These are phyloP conservation scores for Solanum habrochaites DNA, from an alignment of 257 asterid species.

Conservation along the genomic window DNA sequence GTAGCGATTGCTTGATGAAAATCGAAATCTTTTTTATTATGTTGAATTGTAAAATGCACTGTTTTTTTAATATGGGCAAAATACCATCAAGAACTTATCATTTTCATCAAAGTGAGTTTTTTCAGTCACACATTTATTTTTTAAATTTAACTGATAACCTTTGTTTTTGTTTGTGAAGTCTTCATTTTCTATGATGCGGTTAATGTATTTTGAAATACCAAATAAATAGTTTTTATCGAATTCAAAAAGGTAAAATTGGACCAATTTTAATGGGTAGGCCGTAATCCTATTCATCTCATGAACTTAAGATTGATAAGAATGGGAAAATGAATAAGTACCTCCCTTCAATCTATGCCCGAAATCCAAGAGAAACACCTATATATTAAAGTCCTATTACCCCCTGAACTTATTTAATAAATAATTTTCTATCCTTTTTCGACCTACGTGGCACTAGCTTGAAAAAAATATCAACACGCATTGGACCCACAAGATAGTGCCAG, in stretches of 20 bases:
- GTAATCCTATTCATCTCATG: no score
- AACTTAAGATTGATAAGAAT: not conserved
- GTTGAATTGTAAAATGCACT: rapidly evolving
- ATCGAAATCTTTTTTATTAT: not conserved
- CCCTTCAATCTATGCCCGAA: no score
- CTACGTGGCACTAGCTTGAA: no score
- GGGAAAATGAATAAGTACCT: not conserved
- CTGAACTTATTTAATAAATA: no score
- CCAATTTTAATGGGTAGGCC: not conserved
- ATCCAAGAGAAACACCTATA: no score
- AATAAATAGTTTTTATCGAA: not conserved
- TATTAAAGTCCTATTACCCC: no score
- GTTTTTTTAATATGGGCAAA: not conserved
- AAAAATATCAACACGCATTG: no score
- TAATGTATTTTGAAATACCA: not conserved
- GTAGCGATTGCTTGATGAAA: not conserved
- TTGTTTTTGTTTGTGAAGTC: not conserved
- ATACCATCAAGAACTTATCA: not conserved
- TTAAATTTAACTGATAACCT: not conserved
- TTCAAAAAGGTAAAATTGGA: not conserved
- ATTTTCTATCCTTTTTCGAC: no score
- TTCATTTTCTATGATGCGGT: not conserved
- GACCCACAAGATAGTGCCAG: no score
- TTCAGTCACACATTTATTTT: not conserved
- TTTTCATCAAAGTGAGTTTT: not conserved